Base-by-base conservation (phyloP, 108 stramenopile species). In the Cyclotella kingstonii region DNA sequence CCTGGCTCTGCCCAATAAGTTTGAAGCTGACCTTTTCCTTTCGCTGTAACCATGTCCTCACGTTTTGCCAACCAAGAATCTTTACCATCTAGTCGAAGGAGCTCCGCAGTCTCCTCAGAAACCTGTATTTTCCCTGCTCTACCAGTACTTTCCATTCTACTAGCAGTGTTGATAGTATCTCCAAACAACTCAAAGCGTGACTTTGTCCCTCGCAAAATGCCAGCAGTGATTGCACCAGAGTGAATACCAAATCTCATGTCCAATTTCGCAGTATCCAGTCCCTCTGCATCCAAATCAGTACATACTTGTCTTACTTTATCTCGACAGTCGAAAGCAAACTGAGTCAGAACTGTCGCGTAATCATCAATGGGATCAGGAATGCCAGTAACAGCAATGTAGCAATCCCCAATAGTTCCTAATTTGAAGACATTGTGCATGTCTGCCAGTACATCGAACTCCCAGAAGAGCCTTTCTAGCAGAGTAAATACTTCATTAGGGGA, bases 161-260 rank as follows among this genome's bases (percentile, higher is more conserved):
- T 65, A 2, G 82, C 82, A 11, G 83, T 84, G 52, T 84, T 84
- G 44, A 83, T 73, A 1, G 82, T 83, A 45, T 82, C 81, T 8
- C 81, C 81, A 51, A 82, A 84, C 2, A 84, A 43, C 44, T 79
- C 73, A 19, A 82, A 85, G 12, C 81, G 76, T 14, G 79, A 70
- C 31, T 76, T 79, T 12, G 70, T 68, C 34, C 84, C 81, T 0
- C 84, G 71, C 45, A 85, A 30, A 10, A 85, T 80, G 0, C 84
- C 84, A 3, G 84, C 84, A 10, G 79, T 82, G 11, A 75, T 80
- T 17, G 76, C 73, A 12, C 84, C 84, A 29, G 68, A 70, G 42
- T 82, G 81, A 14, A 82, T 68, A 9, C 84, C 84, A 44, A 80
- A 68, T 33, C 84, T 61, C 68, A 82, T 60, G 51, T 59, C 67